These are phyloP conservation scores for Polyrhizophydium stewartii DNA, from an alignment of 371 early-diverging fungal species.

Conservation along the genomic window DNA sequence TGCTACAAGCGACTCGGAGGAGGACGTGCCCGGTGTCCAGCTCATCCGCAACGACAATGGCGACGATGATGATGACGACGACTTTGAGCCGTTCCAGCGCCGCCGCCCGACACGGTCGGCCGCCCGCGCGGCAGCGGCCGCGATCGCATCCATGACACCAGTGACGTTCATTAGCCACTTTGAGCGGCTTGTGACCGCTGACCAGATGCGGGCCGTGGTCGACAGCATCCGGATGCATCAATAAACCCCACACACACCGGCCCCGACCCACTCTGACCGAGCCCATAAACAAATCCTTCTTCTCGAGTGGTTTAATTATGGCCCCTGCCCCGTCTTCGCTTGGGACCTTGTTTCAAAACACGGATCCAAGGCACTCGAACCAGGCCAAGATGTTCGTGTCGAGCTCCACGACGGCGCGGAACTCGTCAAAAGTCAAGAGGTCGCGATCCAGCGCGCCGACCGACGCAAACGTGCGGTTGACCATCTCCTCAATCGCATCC, in stretches of 20 bases:
- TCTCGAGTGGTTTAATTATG: too few relatives aligned
- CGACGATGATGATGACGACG: neutral
- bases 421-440: slow-evolving; percentile 72
- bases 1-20: neutral
- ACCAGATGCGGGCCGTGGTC: neutral
- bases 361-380: slow-evolving; percentile 39
- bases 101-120: neutral
- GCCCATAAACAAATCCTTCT: too few relatives aligned
- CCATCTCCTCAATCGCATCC: slow-evolving; percentile 90
- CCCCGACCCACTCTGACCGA: too few relatives aligned
- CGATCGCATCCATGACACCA: too few relatives aligned
- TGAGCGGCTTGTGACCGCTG: neutral
- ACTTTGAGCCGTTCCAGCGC: neutral
- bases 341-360: too few relatives aligned
- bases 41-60: too few relatives aligned
- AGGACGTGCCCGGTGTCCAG: neutral
- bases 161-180: neutral
- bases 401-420: slow-evolving; percentile 58
- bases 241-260: too few relatives aligned
- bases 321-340: too few relatives aligned
- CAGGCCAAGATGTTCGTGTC: slow-evolving; percentile 51
- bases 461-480: slow-evolving; percentile 68
- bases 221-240: too few relatives aligned
- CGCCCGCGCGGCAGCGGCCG: too few relatives aligned
- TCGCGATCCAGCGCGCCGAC: slow-evolving; percentile 61